phyloP scores from a whole-genome alignment of 2,329 filamentous ascomycete genomes.

The Rhynchosporium secalis region DNA sequence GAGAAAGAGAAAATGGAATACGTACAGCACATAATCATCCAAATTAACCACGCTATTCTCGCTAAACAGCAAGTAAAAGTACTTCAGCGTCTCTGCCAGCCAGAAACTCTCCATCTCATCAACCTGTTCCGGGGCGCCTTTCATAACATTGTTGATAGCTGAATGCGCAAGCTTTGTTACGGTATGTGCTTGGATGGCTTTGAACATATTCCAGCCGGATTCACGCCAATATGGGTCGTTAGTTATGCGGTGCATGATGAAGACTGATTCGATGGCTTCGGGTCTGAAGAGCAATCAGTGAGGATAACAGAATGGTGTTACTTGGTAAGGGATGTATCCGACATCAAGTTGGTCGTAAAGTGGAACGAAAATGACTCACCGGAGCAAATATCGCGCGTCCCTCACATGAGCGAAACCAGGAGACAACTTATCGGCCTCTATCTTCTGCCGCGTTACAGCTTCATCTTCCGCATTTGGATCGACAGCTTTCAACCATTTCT shows the following conservation, averaged over 20 bases:
- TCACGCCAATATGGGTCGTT: constrained; percentile 42
- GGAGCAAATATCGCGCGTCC: constrained; percentile 34
- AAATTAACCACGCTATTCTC: constrained; percentile 55
- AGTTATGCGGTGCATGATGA: constrained; percentile 52
- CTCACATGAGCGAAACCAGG: constrained; percentile 32
- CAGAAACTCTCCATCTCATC: constrained; percentile 63
- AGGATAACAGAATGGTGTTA: constrained; percentile 40
- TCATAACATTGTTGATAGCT: constrained; percentile 45
- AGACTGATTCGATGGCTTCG: constrained; percentile 68
- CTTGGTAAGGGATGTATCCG: background rate
- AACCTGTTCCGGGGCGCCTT: constrained; percentile 33
- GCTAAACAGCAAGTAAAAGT: constrained; percentile 54
- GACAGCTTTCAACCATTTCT: constrained; percentile 52
- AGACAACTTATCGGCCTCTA: constrained; percentile 24
- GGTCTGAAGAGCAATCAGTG: constrained; percentile 43
- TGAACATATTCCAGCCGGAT: constrained; percentile 51
- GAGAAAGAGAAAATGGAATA: background rate
- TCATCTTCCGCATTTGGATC: constrained; percentile 22
- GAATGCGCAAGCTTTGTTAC: constrained; percentile 47
- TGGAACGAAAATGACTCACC: constrained; percentile 16
- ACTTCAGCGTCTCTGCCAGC: constrained; percentile 67
- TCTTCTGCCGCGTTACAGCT: constrained; percentile 18
- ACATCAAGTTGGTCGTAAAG: constrained; percentile 16
- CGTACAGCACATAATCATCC: constrained; percentile 57
- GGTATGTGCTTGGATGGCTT: constrained; percentile 46